Evolutionary conservation across 2,329 filamentous ascomycete species (phyloP).

Genomic region (Dendrostoma leiphaemia): DNA sequence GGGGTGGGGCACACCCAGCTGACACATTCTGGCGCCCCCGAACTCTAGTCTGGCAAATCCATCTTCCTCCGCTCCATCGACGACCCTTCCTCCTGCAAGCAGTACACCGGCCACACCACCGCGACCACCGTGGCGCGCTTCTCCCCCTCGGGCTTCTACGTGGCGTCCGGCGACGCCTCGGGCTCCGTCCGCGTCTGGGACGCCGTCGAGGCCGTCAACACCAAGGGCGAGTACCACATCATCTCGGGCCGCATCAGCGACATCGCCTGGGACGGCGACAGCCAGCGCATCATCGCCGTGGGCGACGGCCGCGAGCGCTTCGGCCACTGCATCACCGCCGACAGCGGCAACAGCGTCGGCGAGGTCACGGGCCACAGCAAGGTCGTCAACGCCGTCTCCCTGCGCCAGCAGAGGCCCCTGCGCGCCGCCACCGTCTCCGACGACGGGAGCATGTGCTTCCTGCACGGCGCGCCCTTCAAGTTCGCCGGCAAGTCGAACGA

Average conservation of each 20-base stretch:
- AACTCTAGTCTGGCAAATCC: conserved; percentile 82
- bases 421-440: conserved; percentile 51
- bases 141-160: conserved; percentile 89
- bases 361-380: conserved; percentile 91
- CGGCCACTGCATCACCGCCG: conserved; percentile 90
- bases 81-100: conserved; percentile 76
- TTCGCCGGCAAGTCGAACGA: conserved; percentile 80
- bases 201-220: conserved; percentile 76
- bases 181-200: conserved; percentile 93
- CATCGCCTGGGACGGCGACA: conserved; percentile 96
- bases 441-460: conserved; percentile 36
- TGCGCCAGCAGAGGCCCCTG: conserved; percentile 86
- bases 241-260: conserved; percentile 95
- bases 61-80: conserved; percentile 96
- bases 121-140: conserved; percentile 91
- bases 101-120: conserved; percentile 89
- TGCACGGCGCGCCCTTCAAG: conserved; percentile 62
- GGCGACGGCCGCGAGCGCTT: conserved; percentile 93
- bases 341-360: conserved; percentile 93
- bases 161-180: conserved; percentile 85
- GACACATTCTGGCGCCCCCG: background rate
- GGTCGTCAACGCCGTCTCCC: conserved; percentile 85
- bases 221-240: conserved; percentile 92
- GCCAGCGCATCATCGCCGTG: conserved; percentile 92
- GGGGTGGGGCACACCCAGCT: background rate